Base-by-base conservation (phyloP, 208 protist genomes). In the Crithidia bombi region DNA sequence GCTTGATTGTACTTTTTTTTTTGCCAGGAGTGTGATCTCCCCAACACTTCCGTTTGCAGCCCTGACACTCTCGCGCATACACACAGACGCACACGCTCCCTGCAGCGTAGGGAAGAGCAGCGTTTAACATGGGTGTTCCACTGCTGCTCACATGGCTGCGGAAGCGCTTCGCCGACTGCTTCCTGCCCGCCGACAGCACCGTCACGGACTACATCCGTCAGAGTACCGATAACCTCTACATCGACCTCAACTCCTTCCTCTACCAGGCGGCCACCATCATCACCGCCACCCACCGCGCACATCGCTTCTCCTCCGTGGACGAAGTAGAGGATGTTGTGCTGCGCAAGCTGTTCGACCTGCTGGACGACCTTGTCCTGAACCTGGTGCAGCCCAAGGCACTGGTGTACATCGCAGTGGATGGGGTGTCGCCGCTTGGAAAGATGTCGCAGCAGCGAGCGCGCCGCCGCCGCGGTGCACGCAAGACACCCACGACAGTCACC, bases 391-490 rank as follows among this genome's bases (percentile, higher is more conserved):
- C 99, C 12, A 74, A 86, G 26, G 96, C 96, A 12, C 69, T 99
- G 9, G 78, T 99, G 6, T 99, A 98, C 82, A 92, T 99, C 75
- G 90, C 89, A 15, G 79, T 93, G 25, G 98, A 99, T 85, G 98
- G 98, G 41, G 93, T 99, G 14, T 98, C 98, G 11, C 98, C 98
- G 12, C 86, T 98, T 21, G 98, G 98, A 9, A 99, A 99, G 73
- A 97, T 99, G 79, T 98, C 99, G 59, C 98, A 99, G 84, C 99
- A 99, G 85, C 91, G 99, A n/a, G 72, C 87, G 12, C 90, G 99
- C 38, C 99, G 99, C 32, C 83, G 91, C 3, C 78, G 73, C 15
- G 69, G 50, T 6, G 79, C 63, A 2, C 69, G 82, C 30, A 72
- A 73, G 28, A 56, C 52, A 30, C 69, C 58, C 19, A 46, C 38